Evolutionary conservation across 2,329 filamentous ascomycete species (phyloP).

Genomic region (Verruconis gallopava): DNA sequence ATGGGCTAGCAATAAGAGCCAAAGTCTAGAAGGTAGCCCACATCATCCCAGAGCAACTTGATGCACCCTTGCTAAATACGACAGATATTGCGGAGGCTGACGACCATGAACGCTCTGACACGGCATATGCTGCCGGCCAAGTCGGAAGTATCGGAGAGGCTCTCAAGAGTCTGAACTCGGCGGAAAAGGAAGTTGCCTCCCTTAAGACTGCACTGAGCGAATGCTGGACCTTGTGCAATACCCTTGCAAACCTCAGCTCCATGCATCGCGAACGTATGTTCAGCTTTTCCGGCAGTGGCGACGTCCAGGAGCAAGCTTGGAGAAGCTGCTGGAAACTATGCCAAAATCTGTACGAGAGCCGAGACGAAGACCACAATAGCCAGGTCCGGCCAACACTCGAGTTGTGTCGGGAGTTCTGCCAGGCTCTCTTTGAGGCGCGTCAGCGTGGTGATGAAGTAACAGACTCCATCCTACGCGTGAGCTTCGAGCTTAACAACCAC

Average conservation of each 20-base stretch:
- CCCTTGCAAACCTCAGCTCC: conserved; percentile 70
- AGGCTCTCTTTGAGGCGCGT: conserved; percentile 77
- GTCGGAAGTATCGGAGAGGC: conserved; percentile 34
- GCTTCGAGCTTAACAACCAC: conserved; percentile 91
- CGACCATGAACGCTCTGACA: conserved; percentile 19
- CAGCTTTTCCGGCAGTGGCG: conserved; percentile 57
- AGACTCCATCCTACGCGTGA: conserved; percentile 81
- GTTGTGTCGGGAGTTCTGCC: conserved; percentile 82
- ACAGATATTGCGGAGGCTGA: conserved; percentile 35
- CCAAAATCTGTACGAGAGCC: conserved; percentile 73
- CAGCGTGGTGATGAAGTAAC: conserved; percentile 63
- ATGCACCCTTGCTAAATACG: neutral
- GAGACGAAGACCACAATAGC: conserved; percentile 55
- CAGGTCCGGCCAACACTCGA: conserved; percentile 67
- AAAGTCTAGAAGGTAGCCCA: conserved; percentile 52
- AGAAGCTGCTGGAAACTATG: conserved; percentile 89
- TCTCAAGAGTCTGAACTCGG: conserved; percentile 43
- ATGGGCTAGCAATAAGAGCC: conserved; percentile 52
- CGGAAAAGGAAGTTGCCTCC: conserved; percentile 51
- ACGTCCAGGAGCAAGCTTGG: conserved; percentile 80
- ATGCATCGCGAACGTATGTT: conserved; percentile 71
- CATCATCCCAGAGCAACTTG: neutral
- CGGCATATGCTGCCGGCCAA: conserved; percentile 11
- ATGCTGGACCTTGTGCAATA: conserved; percentile 92
- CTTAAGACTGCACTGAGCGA: conserved; percentile 69